Base-by-base conservation (phyloP, 768 basidiomycete species). In the Epithele typhae region DNA sequence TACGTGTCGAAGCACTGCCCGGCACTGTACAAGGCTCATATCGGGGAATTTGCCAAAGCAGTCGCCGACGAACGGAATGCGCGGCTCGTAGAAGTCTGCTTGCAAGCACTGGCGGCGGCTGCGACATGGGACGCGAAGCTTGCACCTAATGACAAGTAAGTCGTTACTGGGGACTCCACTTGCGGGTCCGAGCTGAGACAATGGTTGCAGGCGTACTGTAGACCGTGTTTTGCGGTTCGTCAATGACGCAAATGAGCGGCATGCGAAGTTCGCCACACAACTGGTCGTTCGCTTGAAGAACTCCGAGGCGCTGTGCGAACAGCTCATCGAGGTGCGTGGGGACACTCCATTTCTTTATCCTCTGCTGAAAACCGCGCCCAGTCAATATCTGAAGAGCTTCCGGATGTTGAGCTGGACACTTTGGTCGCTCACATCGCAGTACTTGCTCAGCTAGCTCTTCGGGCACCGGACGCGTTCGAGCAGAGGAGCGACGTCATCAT, bases 191-290 rank as follows among this genome's bases (percentile, higher is more conserved):
- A n/a, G 27, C 14, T 45, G 37, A 37, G 48, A 34, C 15, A 10
- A 12, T n/a, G 23, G 45, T 37, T 52, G 10, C 49, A 92, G 88
- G 60, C 77, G 82, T 27, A 81, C 81, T 1, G 64, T 79, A 10
- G 87, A 92, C 22, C 74, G 82, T 14, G 70, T 87, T 11, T 67
- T 66, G 42, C 76, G 77, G 34, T 76, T 79, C 53, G 84, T 77
- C 0, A 56, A 82, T 24, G 78, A 78, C 21, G 73, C 77, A 4
- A 77, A 85, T 43, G 68, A 72, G 21, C 74, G 78, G 18, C 80
- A 84, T 51, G 87, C 91, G 17, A 97, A 97, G 63, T 94, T 90
- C 62, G 87, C 92, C 1, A 81, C 88, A 2, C 78, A 92, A 18
- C 70, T 88, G 25, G 59, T 95, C 18, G 78, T 83, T 1, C 76